Evolutionary conservation across 1,139 yeast species (phyloP).

Genomic region (Yamadazyma spencermartinsiae): DNA sequence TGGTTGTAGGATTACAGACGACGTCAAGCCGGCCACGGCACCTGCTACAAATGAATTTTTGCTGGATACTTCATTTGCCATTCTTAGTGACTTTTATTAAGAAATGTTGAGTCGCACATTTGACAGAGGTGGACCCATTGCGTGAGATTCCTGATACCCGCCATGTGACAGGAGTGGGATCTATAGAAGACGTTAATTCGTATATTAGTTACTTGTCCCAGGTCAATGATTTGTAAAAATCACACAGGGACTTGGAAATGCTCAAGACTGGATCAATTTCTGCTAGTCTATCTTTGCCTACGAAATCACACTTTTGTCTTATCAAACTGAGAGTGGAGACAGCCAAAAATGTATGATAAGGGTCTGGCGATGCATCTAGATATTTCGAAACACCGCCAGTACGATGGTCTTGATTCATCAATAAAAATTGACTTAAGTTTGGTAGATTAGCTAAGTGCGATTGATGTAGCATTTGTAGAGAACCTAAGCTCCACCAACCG

Average conservation of each 20-base stretch:
- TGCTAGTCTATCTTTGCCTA: conserved; percentile 18
- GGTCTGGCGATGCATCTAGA: conserved; percentile 63
- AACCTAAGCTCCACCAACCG: conserved; percentile 81
- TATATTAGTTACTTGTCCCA: conserved; percentile 11
- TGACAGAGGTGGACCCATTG: neutral
- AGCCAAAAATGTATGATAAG: conserved; percentile 65
- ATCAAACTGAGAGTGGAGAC: conserved; percentile 56
- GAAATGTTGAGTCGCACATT: neutral
- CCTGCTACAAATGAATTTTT: conserved; percentile 50
- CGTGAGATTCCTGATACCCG: no score
- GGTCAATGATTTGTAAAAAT: conserved; percentile 14
- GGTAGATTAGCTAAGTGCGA: conserved; percentile 36
- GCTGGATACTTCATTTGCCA: conserved; percentile 19
- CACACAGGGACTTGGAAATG: conserved; percentile 22
- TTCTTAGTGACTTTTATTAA: conserved; percentile 2
- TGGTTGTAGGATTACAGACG: conserved; percentile 84
- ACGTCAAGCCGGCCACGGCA: conserved; percentile 80
- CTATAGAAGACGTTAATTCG: neutral
- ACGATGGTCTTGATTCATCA: conserved; percentile 62
- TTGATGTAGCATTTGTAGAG: conserved; percentile 46
- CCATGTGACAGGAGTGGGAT: neutral
- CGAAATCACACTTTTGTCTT: conserved; percentile 18
- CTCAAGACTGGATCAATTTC: conserved; percentile 29
- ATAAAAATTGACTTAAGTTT: conserved; percentile 46
- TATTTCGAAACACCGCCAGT: conserved; percentile 86